Percentiles rank a stretch among this genome's conserved stretches.
phyloP scores from a whole-genome alignment of 306 rosid species.

The Quercus engelmannii region DNA sequence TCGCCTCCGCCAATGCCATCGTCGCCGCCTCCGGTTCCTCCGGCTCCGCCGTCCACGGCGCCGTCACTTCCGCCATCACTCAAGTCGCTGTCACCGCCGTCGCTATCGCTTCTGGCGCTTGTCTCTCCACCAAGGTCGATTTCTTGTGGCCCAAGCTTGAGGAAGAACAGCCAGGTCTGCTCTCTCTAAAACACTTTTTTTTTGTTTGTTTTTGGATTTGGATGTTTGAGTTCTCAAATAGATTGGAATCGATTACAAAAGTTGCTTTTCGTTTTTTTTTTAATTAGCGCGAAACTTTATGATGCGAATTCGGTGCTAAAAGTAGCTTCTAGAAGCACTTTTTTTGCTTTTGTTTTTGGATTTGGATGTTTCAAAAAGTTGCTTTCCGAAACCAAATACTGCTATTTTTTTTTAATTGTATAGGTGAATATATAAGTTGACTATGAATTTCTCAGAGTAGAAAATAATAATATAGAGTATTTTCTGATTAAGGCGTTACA shows the following conservation, averaged over 20 bases:
- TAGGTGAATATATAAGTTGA: no score
- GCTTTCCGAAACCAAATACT: no score
- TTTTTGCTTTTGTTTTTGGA: background rate
- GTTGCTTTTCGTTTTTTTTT: no score
- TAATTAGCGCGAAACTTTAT: background rate
- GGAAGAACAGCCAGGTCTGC: slow-evolving; percentile 72
- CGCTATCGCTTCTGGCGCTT: slow-evolving; percentile 97
- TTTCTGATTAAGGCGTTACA: no score
- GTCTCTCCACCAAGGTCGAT: slow-evolving; percentile 91
- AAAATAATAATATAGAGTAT: no score
- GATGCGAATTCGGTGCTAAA: background rate
- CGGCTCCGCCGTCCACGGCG: slow-evolving; percentile 62
- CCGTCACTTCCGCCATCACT: slow-evolving; percentile 89
- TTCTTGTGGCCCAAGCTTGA: slow-evolving; percentile 90
- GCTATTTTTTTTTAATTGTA: no score
- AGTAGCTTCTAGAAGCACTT: background rate
- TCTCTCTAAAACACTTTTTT: background rate
- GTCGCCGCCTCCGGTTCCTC: slow-evolving; percentile 66
- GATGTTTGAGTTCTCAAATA: background rate
- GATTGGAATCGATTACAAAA: no score
- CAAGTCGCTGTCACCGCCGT: slow-evolving; percentile 96
- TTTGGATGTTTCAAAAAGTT: no score
- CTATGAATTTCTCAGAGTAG: no score
- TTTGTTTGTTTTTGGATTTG: background rate
- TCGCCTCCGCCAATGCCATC: slow-evolving; percentile 21